Evolutionary conservation across 345 rosid species (phyloP), one percentile per base, ranked within the genome.

Genomic region (Salix viminalis): DNA sequence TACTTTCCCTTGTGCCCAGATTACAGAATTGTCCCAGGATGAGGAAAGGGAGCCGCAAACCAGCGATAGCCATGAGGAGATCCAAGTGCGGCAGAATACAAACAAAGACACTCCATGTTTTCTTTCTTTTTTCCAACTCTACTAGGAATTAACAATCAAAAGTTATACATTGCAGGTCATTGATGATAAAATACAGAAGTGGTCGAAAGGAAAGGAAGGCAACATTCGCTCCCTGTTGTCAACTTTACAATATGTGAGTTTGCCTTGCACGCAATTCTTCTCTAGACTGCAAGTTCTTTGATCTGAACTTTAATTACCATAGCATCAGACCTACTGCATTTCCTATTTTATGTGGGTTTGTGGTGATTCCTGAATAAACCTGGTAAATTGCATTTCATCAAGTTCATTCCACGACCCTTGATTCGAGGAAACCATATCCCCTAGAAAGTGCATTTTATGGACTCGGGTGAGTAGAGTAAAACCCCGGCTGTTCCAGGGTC

Each of bases 221-320:
- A 95, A 91, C 84, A 91, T 95, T 62, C 93, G 99, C 52, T 90
- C 99, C n/a, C 90, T 95, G 44, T 79, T 95, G 83, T 93, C 99
- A 52, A 95, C 96, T 14, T 78, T 95, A 77, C 98, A 93, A 75
- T 91, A 89, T 84, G 99, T 91, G 84, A 91, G 99, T 85, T 52
- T n/a, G 50, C 24, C 28, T 6, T 56, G 5, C 19, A 10, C 23
- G 42, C 21, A 50, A 26, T 7, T 28, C 32, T 70, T 36, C 28
- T 30, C 26, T n/a, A 19, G 8, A 14, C 23, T 37, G 42, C 71
- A 30, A 5, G 23, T 58, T n/a, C 62, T 10, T 58, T 58, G 11
- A 58, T 58, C 62, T 66, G 46, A 36, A 30, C 42, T 36, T 34
- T 9, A 66, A 70, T 50, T 73, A 30, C 28, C 19, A 56, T 19